These are phyloP conservation scores for Suillus tomentosus DNA, from an alignment of 768 basidiomycete species.

Conservation along the genomic window DNA sequence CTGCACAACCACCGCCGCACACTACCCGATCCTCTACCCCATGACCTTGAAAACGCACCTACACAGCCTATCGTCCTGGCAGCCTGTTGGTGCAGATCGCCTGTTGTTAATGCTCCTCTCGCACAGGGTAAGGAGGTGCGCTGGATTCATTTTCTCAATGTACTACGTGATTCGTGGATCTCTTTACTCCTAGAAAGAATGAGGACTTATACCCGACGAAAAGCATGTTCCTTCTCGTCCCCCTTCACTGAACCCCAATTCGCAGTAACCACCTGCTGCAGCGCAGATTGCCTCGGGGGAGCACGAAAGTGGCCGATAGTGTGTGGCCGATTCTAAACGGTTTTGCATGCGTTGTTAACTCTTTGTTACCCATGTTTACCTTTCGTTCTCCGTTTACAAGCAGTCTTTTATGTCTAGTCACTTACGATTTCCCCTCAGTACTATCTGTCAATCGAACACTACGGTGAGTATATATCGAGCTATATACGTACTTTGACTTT, in stretches of 20 bases:
- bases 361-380: background rate
- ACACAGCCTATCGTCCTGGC: too few species aligned
- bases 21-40: too few species aligned
- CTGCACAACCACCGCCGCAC: too few species aligned
- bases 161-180: background rate
- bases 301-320: background rate
- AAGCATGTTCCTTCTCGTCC: background rate
- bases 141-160: background rate
- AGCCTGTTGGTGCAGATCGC: too few species aligned
- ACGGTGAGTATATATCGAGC: background rate
- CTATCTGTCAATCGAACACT: background rate
- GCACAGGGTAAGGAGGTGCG: too few species aligned
- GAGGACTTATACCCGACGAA: background rate
- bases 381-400: background rate
- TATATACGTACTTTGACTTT: background rate
- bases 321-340: background rate
- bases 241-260: background rate
- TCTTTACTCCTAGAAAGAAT: background rate
- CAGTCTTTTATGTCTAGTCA: background rate
- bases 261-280: background rate
- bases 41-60: too few species aligned
- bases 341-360: background rate
- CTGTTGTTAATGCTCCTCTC: too few species aligned
- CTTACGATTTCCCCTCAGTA: background rate
- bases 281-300: background rate